Percentiles rank a stretch among this genome's conserved stretches.
These are phyloP conservation scores for Colletotrichum liriopes DNA, from an alignment of 2,329 filamentous ascomycete genomes.

Conservation along the genomic window DNA sequence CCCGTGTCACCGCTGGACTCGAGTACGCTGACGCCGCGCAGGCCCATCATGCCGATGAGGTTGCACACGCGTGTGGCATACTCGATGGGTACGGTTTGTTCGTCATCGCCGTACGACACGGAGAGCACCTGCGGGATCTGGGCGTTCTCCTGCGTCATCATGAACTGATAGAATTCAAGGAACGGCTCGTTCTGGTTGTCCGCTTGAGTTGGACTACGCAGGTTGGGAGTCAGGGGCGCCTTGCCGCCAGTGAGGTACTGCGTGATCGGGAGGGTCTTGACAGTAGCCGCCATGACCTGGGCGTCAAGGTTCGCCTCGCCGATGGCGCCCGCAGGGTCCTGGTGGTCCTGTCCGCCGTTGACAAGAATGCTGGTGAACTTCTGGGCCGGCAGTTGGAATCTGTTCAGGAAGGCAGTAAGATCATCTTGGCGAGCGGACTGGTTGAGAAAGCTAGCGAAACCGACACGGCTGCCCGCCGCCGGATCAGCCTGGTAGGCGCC, in stretches of 20 bases:
- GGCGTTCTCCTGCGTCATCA: constrained; percentile 66
- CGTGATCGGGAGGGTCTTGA: constrained; percentile 46
- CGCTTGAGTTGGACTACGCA: constrained; percentile 45
- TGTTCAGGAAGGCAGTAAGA: constrained; percentile 54
- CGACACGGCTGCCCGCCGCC: constrained; percentile 63
- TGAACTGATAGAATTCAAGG: constrained; percentile 73
- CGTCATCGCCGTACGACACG: constrained; percentile 78
- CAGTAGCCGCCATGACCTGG: constrained; percentile 74
- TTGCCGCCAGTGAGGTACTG: constrained; percentile 48
- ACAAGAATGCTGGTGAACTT: constrained; percentile 60
- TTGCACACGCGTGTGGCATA: constrained; percentile 73
- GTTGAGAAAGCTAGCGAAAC: constrained; percentile 68
- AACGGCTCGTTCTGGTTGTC: constrained; percentile 77
- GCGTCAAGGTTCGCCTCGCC: constrained; percentile 77
- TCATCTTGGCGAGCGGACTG: constrained; percentile 65
- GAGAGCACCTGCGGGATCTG: constrained; percentile 73
- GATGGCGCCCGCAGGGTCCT: constrained; percentile 49
- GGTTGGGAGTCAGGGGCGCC: constrained; percentile 51
- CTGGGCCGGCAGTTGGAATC: constrained; percentile 59
- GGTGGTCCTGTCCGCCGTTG: constrained; percentile 58
- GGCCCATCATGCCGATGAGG: constrained; percentile 74
- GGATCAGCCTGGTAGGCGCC: constrained; percentile 61
- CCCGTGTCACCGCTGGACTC: constrained; percentile 73
- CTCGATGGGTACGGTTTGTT: constrained; percentile 72
- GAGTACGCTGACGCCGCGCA: constrained; percentile 74